phyloP scores from a whole-genome alignment of 192 early-diverging fungal species.

The Pecoramyces ruminantium region DNA sequence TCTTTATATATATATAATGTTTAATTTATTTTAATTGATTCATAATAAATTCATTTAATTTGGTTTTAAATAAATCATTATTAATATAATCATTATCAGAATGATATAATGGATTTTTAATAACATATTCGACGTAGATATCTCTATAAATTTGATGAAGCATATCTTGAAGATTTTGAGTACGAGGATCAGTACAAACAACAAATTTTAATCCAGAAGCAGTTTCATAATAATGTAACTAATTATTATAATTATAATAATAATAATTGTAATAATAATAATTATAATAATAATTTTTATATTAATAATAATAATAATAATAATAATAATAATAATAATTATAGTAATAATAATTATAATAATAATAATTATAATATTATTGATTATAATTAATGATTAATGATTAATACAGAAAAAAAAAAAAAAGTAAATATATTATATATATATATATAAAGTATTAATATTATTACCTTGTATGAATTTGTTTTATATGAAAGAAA shows the following conservation, averaged over 20 bases:
- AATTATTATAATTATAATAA: conserved; percentile 37
- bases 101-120: conserved; percentile 66
- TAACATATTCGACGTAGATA: conserved; percentile 84
- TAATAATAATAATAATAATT: too few species aligned
- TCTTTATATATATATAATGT: too few species aligned
- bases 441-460: neutral
- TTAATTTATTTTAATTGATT: neutral
- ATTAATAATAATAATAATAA: too few species aligned
- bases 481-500: neutral
- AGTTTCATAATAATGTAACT: conserved; percentile 82
- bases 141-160: conserved; percentile 67
- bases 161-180: conserved; percentile 31
- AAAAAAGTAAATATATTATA: too few species aligned
- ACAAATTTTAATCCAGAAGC: conserved; percentile 77
- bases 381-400: too few species aligned
- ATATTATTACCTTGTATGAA: neutral
- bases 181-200: conserved; percentile 54
- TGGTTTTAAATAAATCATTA: conserved; percentile 29
- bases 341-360: too few species aligned
- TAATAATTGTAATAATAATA: too few species aligned
- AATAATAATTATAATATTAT: too few species aligned
- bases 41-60: conserved; percentile 30
- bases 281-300: too few species aligned
- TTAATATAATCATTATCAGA: conserved; percentile 34
- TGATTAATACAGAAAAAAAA: too few species aligned